A percentile compares a stretch with the other conserved stretches of the same genome.
These are phyloP conservation scores for Syzygium aqueum DNA, from an alignment of 345 rosid genomes.

Conservation along the genomic window DNA sequence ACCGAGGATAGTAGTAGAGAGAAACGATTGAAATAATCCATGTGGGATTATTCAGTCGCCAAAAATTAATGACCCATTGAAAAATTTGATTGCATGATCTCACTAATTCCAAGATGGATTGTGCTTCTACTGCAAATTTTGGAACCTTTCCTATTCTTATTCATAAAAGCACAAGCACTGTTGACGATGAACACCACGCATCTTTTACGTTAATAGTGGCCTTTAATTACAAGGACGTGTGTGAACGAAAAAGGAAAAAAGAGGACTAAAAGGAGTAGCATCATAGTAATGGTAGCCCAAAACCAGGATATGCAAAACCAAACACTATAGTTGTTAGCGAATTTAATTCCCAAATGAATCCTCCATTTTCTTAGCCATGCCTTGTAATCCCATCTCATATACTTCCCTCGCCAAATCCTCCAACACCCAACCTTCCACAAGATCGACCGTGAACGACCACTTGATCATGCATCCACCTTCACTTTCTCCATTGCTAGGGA, in stretches of 20 bases:
- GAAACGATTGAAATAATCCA: neutral
- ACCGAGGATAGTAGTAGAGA: neutral
- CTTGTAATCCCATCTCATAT: slow-evolving; percentile 20
- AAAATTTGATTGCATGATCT: neutral
- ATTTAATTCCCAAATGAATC: neutral
- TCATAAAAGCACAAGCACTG: slow-evolving; percentile 23
- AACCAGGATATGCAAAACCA: neutral
- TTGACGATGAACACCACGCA: slow-evolving; percentile 19
- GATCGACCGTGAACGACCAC: slow-evolving; percentile 47
- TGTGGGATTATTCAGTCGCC: rapidly evolving
- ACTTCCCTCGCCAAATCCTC: slow-evolving; percentile 25
- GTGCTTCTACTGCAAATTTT: neutral
- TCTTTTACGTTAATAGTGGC: neutral
- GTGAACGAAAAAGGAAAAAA: neutral
- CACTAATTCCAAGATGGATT: neutral
- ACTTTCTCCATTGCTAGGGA: slow-evolving; percentile 5
- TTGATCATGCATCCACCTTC: slow-evolving; percentile 34
- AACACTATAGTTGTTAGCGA: neutral
- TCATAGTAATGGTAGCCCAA: neutral
- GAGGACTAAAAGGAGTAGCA: neutral
- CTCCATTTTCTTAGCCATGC: slow-evolving; percentile 24
- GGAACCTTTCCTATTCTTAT: neutral
- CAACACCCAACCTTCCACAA: slow-evolving; percentile 31
- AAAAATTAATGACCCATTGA: neutral
- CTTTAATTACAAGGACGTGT: neutral